A percentile compares a stretch with the other conserved stretches of the same genome.
Evolutionary conservation across 176 grass and related monocot species (phyloP).

Genomic region (Musa acuminata): DNA sequence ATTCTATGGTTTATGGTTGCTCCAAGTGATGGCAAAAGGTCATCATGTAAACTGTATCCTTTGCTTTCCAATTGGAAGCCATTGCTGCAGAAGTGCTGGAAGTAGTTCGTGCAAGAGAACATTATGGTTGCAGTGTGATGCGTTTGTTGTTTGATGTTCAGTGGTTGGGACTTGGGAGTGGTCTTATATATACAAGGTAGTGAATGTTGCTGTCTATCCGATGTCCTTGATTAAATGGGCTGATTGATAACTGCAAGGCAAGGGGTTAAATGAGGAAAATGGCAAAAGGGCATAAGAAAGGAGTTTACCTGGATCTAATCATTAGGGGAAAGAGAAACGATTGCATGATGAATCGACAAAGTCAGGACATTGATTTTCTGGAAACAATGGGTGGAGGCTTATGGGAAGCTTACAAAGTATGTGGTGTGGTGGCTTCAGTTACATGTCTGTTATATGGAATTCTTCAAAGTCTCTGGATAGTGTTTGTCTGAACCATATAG

Average conservation of each 20-base stretch:
- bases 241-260: neutral
- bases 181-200: neutral
- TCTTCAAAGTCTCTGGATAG: too few relatives aligned
- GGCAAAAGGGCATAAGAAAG: neutral
- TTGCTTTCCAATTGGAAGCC: neutral
- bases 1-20: slow-evolving; percentile 18
- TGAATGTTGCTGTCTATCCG: neutral
- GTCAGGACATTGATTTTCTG: too few relatives aligned
- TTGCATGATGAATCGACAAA: too few relatives aligned
- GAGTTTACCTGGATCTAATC: neutral
- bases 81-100: slow-evolving; percentile 23
- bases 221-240: neutral
- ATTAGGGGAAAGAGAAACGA: neutral
- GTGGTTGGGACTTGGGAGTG: neutral
- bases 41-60: slow-evolving; percentile 15
- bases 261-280: neutral
- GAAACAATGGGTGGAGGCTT: too few relatives aligned
- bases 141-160: neutral
- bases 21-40: slow-evolving; percentile 49
- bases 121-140: slow-evolving; percentile 22
- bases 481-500: too few relatives aligned
- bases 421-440: too few relatives aligned
- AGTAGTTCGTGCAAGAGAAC: slow-evolving; percentile 12
- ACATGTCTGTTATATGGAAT: too few relatives aligned
- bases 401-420: too few relatives aligned